These are phyloP conservation scores for Colletotrichum liaoningense DNA, from an alignment of 2,329 filamentous ascomycete species.

Conservation along the genomic window DNA sequence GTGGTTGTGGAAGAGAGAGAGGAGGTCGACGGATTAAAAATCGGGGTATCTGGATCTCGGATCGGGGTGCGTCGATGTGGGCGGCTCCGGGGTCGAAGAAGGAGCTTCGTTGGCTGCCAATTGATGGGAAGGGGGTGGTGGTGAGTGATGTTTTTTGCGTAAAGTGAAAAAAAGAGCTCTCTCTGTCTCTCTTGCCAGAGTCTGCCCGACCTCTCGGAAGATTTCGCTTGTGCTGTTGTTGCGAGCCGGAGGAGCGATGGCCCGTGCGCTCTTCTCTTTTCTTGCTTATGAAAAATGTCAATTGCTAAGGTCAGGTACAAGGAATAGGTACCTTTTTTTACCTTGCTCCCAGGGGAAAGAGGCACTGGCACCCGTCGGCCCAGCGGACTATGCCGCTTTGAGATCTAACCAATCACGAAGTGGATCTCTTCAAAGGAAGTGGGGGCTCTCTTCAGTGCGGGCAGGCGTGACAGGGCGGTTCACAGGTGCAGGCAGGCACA, in stretches of 20 bases:
- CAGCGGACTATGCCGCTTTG: slow-evolving; percentile 19
- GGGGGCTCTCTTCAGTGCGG: neutral
- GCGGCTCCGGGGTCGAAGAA: slow-evolving; percentile 41
- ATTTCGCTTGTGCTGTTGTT: slow-evolving; percentile 50
- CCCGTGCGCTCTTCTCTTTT: slow-evolving; percentile 14
- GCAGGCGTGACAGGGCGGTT: neutral
- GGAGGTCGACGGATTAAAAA: slow-evolving; percentile 22
- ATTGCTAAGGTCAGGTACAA: slow-evolving; percentile 3
- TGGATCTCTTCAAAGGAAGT: neutral
- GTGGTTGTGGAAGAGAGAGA: neutral
- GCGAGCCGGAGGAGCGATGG: slow-evolving; percentile 34
- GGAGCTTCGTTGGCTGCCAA: slow-evolving; percentile 45
- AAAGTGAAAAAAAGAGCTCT: slow-evolving; percentile 37
- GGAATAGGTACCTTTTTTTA: neutral
- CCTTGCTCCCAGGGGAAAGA: neutral
- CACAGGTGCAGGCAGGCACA: neutral
- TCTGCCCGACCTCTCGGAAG: slow-evolving; percentile 52
- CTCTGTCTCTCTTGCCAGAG: slow-evolving; percentile 15
- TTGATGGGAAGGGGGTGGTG: slow-evolving; percentile 46
- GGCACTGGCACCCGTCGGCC: neutral
- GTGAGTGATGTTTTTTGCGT: slow-evolving; percentile 35
- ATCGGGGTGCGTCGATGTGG: slow-evolving; percentile 40
- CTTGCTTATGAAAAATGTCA: slow-evolving; percentile 16
- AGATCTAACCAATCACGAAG: slow-evolving; percentile 11
- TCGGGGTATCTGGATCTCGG: slow-evolving; percentile 25